A percentile compares a stretch with the other conserved stretches of the same genome.
Evolutionary conservation across 169 alveolate genomes (phyloP).

Genomic region (Cystoisospora suis): DNA sequence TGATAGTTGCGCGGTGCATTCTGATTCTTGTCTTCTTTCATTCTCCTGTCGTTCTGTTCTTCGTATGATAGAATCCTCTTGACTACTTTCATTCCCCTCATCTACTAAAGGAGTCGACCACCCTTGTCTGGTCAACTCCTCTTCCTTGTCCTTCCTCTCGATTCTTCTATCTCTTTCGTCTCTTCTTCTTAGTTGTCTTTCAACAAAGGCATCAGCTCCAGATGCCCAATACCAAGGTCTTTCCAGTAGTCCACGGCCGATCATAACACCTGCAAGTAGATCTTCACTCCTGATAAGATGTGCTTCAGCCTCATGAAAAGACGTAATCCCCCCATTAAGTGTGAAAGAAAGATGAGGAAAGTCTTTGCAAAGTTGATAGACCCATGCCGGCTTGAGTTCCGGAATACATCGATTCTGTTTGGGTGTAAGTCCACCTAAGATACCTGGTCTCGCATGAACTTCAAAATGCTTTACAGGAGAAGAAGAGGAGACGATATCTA

Average conservation of each 20-base stretch:
- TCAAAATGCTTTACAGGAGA: neutral
- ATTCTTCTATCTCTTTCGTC: neutral
- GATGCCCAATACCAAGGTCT: conserved; percentile 30
- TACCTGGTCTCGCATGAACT: neutral
- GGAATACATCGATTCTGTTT: neutral
- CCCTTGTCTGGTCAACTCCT: neutral
- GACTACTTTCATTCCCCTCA: neutral
- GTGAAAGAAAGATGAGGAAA: conserved; percentile 2
- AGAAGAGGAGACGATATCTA: neutral
- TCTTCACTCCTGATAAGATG: neutral
- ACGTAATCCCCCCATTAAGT: conserved; percentile 9
- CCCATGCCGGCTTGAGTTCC: neutral
- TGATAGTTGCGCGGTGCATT: too few relatives aligned
- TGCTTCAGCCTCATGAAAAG: neutral
- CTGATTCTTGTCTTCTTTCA: too few relatives aligned
- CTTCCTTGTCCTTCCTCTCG: neutral
- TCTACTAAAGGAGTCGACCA: neutral
- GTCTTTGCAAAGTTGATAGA: neutral
- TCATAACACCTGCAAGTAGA: neutral
- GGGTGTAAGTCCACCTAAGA: neutral
- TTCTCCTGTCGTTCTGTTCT: neutral
- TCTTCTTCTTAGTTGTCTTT: neutral
- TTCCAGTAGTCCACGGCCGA: conserved; percentile 14
- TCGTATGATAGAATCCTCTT: neutral
- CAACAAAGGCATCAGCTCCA: neutral